Evolutionary conservation across 73 alveolate species (phyloP), one percentile per base, ranked within the genome.

Genomic region (Paramecium biaurelia): DNA sequence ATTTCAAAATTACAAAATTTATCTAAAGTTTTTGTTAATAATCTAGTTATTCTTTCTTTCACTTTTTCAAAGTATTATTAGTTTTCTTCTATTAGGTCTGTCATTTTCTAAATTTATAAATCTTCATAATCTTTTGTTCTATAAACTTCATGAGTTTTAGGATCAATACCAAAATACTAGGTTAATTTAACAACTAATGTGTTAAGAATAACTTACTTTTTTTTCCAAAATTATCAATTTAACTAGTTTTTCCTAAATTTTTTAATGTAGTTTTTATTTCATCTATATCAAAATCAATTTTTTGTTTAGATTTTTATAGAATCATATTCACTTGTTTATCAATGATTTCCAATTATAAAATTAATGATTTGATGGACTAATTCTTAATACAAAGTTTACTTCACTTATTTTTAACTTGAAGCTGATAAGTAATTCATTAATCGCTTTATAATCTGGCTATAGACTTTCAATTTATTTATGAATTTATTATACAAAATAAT

Each of bases 91-190:
- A 79, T 41, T 79, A 79, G 5, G 24, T 79, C 90, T 43, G 70
- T 79, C 74, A 47, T 47, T 63, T 79, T 79, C 49, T 47, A 79
- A 7, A 43, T 79, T 8, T 79, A 79, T 38, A 79, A 26, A 30
- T 79, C 90, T 45, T 79, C 70, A 79, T 79, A 79, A 79, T 32
- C 90, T 24, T 79, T 43, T 42, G 45, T 79, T 41, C 90, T 38
- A 43, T 41, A 79, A 8, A 79, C 74, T 45, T 42, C 56, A 79
- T 79, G 90, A 79, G 76, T 79, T 79, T 26, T 23, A 42, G 90
- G 90, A 23, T 79, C 90, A 0, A 79, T 79, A 7, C 90, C 90
- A 79, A 79, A 79, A 24, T 41, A 79, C 20, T 79, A 42, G 14
- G 90, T 79, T 15, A 79, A 45, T 79, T 41, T 79, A 14, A 63